Conservation (phyloP, 1,284 basidiomycete species). For the Ganoderma lucidum region DNA sequence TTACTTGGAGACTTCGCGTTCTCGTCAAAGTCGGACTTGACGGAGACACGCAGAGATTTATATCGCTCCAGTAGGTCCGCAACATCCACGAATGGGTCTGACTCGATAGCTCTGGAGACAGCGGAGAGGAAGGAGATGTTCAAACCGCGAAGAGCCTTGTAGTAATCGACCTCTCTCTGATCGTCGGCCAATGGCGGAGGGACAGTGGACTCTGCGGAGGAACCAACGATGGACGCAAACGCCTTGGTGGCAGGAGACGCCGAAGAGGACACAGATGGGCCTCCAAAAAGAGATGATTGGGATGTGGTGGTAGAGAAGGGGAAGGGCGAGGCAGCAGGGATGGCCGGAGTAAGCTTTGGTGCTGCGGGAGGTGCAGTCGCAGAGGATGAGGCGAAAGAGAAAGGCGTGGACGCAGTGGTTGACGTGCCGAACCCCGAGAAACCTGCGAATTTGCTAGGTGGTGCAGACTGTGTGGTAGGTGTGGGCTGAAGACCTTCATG, state of each 20-base stretch:
- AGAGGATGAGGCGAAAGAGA: conserved; percentile 31
- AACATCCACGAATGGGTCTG: conserved; percentile 83
- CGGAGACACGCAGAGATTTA: conserved; percentile 61
- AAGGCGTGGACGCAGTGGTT: conserved; percentile 27
- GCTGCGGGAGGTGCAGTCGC: conserved; percentile 25
- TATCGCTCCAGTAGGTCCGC: conserved; percentile 71
- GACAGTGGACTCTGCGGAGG: conserved; percentile 23
- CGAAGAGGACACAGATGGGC: conserved; percentile 38
- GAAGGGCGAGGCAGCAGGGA: conserved; percentile 36
- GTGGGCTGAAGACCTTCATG: neutral
- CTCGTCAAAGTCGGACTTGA: conserved; percentile 65
- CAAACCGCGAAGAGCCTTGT: conserved; percentile 80
- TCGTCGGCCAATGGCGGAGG: conserved; percentile 36
- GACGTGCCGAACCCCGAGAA: conserved; percentile 58
- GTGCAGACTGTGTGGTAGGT: conserved; percentile 14
- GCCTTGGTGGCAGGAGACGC: conserved; percentile 46
- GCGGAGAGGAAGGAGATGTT: conserved; percentile 78
- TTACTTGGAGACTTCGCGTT: conserved; percentile 38
- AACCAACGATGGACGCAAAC: conserved; percentile 43
- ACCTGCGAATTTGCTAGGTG: conserved; percentile 48
- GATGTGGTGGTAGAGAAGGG: conserved; percentile 34
- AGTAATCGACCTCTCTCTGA: conserved; percentile 62
- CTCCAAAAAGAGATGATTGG: conserved; percentile 20
- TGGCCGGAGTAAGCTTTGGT: conserved; percentile 19
- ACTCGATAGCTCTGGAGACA: conserved; percentile 68